Evolutionary conservation across 345 rosid species (phyloP).

Genomic region (Eucalyptus cloeziana): DNA sequence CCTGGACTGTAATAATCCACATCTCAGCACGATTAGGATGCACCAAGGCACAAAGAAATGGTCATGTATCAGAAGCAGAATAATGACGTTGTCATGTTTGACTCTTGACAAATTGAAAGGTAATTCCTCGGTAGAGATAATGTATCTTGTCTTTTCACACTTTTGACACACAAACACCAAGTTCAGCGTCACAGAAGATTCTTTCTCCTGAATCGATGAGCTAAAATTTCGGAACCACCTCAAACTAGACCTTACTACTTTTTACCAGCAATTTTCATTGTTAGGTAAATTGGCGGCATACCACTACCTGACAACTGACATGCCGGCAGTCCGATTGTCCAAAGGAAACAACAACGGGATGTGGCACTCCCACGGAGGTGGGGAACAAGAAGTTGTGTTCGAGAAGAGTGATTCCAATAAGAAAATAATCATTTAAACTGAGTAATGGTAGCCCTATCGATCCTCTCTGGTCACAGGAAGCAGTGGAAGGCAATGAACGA

Average conservation of each 20-base stretch:
- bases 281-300: background rate
- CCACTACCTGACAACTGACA: background rate
- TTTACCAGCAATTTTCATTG: background rate
- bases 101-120: background rate
- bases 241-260: background rate
- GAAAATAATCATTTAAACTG: background rate
- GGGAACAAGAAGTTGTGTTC: background rate
- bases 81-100: background rate
- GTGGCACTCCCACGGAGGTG: background rate
- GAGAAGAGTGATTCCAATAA: background rate
- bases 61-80: background rate
- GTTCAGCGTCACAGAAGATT: background rate
- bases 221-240: background rate
- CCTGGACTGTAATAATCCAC: conserved; percentile 23
- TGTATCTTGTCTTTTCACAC: background rate
- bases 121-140: background rate
- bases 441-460: background rate
- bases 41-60: background rate
- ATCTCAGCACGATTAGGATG: background rate
- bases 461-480: background rate
- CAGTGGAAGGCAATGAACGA: background rate
- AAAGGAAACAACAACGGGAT: background rate
- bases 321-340: background rate
- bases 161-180: background rate
- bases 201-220: background rate